A percentile compares a stretch with the other conserved stretches of the same genome.
These are phyloP conservation scores for Soucietia sequanensis DNA, from an alignment of 805 yeast genomes.

Conservation along the genomic window DNA sequence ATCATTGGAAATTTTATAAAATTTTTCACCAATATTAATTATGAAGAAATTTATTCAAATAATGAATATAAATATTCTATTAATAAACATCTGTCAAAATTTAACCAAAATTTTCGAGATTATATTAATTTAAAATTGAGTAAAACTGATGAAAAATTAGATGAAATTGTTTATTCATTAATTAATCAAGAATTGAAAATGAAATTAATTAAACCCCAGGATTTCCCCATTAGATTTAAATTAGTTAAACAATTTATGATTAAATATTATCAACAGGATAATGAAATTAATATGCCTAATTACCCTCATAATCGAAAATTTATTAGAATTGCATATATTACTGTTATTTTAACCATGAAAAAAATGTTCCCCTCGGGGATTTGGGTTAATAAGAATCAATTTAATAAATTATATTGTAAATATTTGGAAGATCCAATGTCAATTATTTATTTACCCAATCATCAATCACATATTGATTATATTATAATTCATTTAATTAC, in stretches of 20 bases:
- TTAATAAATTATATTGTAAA: slow-evolving; percentile 25
- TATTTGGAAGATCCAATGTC: slow-evolving; percentile 43
- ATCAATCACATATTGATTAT: slow-evolving; percentile 62
- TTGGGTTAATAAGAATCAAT: slow-evolving; percentile 34
- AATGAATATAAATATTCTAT: slow-evolving; percentile 35
- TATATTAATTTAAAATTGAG: slow-evolving; percentile 35
- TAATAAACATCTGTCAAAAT: slow-evolving; percentile 27
- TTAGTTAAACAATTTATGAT: slow-evolving; percentile 41
- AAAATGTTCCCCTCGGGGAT: slow-evolving; percentile 45
- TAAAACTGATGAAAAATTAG: slow-evolving; percentile 30
- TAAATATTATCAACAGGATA: slow-evolving; percentile 32
- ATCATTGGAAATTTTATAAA: slow-evolving; percentile 31
- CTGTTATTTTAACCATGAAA: slow-evolving; percentile 30
- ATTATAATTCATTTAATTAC: slow-evolving; percentile 55
- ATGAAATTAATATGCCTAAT: slow-evolving; percentile 35
- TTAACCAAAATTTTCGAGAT: slow-evolving; percentile 22
- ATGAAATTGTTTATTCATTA: slow-evolving; percentile 33
- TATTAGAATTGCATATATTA: slow-evolving; percentile 35
- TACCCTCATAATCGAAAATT: slow-evolving; percentile 23
- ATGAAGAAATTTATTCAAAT: slow-evolving; percentile 28
- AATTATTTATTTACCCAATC: slow-evolving; percentile 55
- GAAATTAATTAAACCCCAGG: slow-evolving; percentile 33
- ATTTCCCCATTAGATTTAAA: slow-evolving; percentile 29
- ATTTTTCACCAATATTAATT: slow-evolving; percentile 25
- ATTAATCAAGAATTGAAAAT: slow-evolving; percentile 37